A percentile compares a stretch with the other conserved stretches of the same genome.
Conservation (phyloP, 2,329 filamentous ascomycete species). For the Botrytis aclada region DNA sequence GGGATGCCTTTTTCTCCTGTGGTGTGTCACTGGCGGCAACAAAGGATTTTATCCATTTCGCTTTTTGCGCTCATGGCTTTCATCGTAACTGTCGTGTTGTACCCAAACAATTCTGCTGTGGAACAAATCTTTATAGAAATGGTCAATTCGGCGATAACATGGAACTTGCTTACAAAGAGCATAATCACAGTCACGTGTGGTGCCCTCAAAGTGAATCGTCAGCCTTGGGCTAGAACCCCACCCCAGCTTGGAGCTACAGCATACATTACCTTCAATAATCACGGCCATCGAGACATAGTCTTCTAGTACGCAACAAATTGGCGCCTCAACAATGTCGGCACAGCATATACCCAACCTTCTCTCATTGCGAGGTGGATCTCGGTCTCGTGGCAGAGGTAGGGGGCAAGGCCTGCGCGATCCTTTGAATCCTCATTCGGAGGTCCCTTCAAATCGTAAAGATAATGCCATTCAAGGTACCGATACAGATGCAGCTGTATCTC, state of each 20-base stretch:
- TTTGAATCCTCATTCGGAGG: conserved; percentile 14
- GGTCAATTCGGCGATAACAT: neutral
- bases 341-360: conserved; percentile 76
- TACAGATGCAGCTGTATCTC: conserved; percentile 82
- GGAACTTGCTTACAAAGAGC: neutral
- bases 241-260: neutral
- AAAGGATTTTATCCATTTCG: neutral
- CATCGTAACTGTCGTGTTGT: neutral
- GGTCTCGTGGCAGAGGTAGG: conserved; percentile 41
- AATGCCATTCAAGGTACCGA: conserved; percentile 83
- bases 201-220: neutral
- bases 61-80: neutral
- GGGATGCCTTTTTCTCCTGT: neutral
- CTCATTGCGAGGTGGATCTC: conserved; percentile 50
- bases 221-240: conserved; percentile 4
- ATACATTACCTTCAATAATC: neutral
- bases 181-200: neutral
- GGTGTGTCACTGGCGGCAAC: neutral
- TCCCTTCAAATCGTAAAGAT: conserved; percentile 48
- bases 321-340: conserved; percentile 56
- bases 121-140: neutral
- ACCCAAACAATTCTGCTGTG: neutral
- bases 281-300: neutral
- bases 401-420: conserved; percentile 44
- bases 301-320: neutral